Base-by-base conservation (phyloP, 306 rosid species). In the Canavalia ensiformis region DNA sequence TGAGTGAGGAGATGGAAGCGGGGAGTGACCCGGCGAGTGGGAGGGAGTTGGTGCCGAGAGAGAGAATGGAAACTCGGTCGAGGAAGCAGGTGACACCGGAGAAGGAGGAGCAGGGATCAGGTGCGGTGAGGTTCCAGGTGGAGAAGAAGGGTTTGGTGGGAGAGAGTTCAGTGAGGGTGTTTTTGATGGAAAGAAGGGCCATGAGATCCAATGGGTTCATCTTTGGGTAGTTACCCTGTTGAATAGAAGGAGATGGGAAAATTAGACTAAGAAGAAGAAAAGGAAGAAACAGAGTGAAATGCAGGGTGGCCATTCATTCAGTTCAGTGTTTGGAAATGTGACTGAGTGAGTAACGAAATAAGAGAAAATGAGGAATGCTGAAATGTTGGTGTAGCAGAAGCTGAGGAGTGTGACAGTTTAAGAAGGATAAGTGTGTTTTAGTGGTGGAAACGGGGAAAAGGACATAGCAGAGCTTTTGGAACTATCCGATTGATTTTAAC, bases 91-190 rank as follows among this genome's bases (percentile, higher is more conserved):
- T 86, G 72, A 92, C 54, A 68, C 97, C 97, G 73, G 92, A 30
- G 83, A 91, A 92, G 39, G 94, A 68, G 65, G 89, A 88, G 90
- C 97, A 92, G 82, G 97, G 97, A 73, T 91, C 87, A 0, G 86
- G 78, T 1, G 94, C 77, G 49, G 94, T 33, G 85, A 87, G 86
- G 88, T 91, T 88, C 97, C 97, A 92, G 39, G 94, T 85, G 75
- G 95, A 89, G 90, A 92, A 92, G 90, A 91, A 92, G 39, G 30
- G 31, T 1, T 63, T 8, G 11, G 68, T 10, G 51, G 86, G 37
- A 0, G 92, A 90, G 51, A 87, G 45, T 49, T 88, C 89, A 1
- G 95, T 93, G 82, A 93, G 94, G 4, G 85, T 34, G 83, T 77
- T 84, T 4, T 86, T 87, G 18, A 93, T 79, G 67, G 88, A 62